Conservation (phyloP, 257 asterid genomes). For the Linaria vulgaris region DNA sequence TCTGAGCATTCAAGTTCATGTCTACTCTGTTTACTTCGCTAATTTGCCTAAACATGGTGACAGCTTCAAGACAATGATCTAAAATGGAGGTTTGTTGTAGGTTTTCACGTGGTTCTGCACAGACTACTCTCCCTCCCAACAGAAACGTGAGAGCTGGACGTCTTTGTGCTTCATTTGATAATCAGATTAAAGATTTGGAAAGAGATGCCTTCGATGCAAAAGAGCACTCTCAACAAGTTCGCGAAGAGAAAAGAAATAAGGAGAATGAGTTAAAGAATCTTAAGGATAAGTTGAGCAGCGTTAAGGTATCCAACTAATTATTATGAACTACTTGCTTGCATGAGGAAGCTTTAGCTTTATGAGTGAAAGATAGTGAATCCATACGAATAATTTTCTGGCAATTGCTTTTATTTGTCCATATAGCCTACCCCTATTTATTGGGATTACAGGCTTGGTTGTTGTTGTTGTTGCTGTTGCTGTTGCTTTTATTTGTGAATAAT, state of each 20-base stretch:
- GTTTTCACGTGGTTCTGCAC: constrained; percentile 85
- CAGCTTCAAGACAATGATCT: constrained; percentile 26
- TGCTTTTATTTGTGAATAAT: constrained; percentile 14
- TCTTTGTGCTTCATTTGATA: constrained; percentile 82
- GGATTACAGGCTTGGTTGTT: too few species aligned
- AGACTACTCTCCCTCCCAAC: constrained; percentile 82
- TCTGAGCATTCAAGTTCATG: constrained; percentile 10
- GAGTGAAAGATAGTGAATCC: too few species aligned
- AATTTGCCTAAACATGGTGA: constrained; percentile 24
- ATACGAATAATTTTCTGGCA: background rate
- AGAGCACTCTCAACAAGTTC: constrained; percentile 41
- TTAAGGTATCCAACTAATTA: constrained; percentile 48
- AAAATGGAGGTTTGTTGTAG: constrained; percentile 39
- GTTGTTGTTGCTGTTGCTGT: too few species aligned
- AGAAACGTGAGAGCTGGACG: constrained; percentile 64
- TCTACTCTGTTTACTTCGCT: constrained; percentile 18
- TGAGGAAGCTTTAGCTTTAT: background rate
- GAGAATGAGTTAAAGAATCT: constrained; percentile 60
- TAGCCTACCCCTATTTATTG: too few species aligned
- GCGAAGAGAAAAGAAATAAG: constrained; percentile 53
- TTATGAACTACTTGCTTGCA: background rate
- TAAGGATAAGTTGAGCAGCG: constrained; percentile 29
- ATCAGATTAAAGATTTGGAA: constrained; percentile 59
- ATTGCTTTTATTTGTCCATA: constrained; percentile 17
- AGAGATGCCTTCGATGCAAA: constrained; percentile 49